Evolutionary conservation across 306 rosid species (phyloP), one percentile per base, ranked within the genome.

Genomic region (Astragalus membranaceus): DNA sequence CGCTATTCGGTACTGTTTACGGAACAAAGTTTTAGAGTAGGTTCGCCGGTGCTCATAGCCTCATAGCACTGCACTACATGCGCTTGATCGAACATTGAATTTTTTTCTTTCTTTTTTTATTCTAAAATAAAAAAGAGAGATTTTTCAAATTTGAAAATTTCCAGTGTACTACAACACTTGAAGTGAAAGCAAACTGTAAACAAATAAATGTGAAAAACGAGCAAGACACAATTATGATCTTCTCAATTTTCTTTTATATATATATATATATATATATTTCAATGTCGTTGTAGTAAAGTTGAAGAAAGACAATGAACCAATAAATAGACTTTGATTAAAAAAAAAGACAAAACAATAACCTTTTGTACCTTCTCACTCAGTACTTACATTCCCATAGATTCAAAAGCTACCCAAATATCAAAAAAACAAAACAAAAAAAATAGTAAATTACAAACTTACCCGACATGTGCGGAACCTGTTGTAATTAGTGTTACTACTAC

Each of bases 301-400:
- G 75, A 79, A 79, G 79, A 3, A 79, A 79, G 79, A 3, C 75
- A 32, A 10, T 42, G 41, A 67, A 56, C 23, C 50, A 26, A 74
- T 44, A 60, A 79, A 79, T 26, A 53, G 13, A 2, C 59, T 55
- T 14, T 48, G 46, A 63, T 70, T 77, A 41, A 61, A 69, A 69
- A 73, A 62, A 73, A 52, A 17, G 6, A 3, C 5, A 63, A 35
- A 26, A 52, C 66, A 69, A 62, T 0, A 2, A 52, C 14, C 10
- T 71, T 71, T 56, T 16, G 44, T 33, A 63, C 3, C 9, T 11
- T 11, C 63, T 32, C 46, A 68, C 46, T 70, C 48, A 26, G 3
- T 26, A 26, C 30, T 2, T 26, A 30, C 42, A 26, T 36, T 60
- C 62, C 42, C 36, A 16, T 0, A 41, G 6, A 71, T 35, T 23